A percentile compares a stretch with the other conserved stretches of the same genome.
These are phyloP conservation scores for Coniferiporia weirii DNA, from an alignment of 1,284 basidiomycete genomes.

Conservation along the genomic window DNA sequence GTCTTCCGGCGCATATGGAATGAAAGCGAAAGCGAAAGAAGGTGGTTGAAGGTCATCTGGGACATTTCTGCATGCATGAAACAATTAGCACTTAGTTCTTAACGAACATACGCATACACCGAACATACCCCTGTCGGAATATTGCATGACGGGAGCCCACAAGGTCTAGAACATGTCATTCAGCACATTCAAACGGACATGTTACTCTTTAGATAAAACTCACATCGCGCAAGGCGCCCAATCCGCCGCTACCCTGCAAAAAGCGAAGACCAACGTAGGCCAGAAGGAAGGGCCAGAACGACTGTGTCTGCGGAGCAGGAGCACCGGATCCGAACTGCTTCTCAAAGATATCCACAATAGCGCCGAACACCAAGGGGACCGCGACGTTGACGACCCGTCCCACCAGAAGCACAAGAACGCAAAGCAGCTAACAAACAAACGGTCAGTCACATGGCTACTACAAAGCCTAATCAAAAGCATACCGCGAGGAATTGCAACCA, in stretches of 20 bases:
- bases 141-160: constrained; percentile 86
- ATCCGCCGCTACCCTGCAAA: constrained; percentile 66
- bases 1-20: constrained; percentile 76
- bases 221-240: constrained; percentile 64
- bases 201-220: constrained; percentile 21
- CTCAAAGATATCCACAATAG: constrained; percentile 59
- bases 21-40: constrained; percentile 79
- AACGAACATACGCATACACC: not conserved
- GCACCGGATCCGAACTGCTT: constrained; percentile 28
- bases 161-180: constrained; percentile 39
- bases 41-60: constrained; percentile 71
- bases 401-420: constrained; percentile 61
- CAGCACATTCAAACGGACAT: not conserved
- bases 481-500: constrained; percentile 71
- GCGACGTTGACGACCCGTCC: constrained; percentile 75
- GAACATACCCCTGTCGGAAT: constrained; percentile 59
- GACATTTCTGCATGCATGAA: constrained; percentile 55
- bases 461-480: constrained; percentile 24
- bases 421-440: constrained; percentile 42
- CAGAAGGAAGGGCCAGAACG: constrained; percentile 61
- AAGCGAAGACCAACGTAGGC: constrained; percentile 60
- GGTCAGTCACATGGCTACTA: not conserved
- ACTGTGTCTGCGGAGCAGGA: constrained; percentile 23
- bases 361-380: constrained; percentile 69
- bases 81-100: constrained; percentile 5